Evolutionary conservation across 495 filamentous ascomycete species (phyloP).

Genomic region (Penicillium lividum): DNA sequence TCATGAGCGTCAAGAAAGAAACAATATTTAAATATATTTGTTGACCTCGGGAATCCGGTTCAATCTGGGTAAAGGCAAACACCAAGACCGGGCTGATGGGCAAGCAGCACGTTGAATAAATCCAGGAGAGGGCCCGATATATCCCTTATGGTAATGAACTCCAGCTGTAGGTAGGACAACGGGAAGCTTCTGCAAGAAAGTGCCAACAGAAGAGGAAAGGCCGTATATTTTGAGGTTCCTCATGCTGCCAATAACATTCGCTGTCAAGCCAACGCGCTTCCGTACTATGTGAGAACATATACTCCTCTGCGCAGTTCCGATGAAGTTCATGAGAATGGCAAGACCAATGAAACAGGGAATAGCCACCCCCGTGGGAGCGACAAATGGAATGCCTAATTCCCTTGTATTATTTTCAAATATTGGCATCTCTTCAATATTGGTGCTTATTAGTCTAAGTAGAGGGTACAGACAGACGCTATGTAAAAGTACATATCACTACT

Average conservation of each 20-base stretch:
- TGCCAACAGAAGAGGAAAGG: neutral
- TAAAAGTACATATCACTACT: too few relatives aligned
- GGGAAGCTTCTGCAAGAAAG: neutral
- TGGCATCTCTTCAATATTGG: too few relatives aligned
- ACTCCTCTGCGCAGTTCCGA: slow-evolving; percentile 18
- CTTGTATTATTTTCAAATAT: neutral
- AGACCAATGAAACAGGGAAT: slow-evolving; percentile 25
- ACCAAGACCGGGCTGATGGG: neutral
- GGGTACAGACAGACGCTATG: too few relatives aligned
- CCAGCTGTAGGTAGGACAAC: neutral
- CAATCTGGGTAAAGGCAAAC: neutral
- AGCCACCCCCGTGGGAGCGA: slow-evolving; percentile 39
- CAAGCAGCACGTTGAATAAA: neutral
- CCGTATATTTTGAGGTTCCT: slow-evolving; percentile 27
- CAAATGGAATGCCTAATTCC: slow-evolving; percentile 45
- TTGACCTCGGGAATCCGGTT: neutral
- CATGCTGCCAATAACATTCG: slow-evolving; percentile 45
- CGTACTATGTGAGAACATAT: slow-evolving; percentile 24
- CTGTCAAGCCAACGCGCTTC: slow-evolving; percentile 23
- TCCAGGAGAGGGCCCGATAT: neutral
- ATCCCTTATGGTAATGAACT: neutral
- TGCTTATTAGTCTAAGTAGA: too few relatives aligned
- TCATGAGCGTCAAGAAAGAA: neutral
- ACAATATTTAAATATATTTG: neutral
- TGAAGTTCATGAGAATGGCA: slow-evolving; percentile 19